Percentiles rank a stretch among this genome's conserved stretches.
Evolutionary conservation across 805 yeast genomes (phyloP).

Genomic region (Isabelozyma heimii): DNA sequence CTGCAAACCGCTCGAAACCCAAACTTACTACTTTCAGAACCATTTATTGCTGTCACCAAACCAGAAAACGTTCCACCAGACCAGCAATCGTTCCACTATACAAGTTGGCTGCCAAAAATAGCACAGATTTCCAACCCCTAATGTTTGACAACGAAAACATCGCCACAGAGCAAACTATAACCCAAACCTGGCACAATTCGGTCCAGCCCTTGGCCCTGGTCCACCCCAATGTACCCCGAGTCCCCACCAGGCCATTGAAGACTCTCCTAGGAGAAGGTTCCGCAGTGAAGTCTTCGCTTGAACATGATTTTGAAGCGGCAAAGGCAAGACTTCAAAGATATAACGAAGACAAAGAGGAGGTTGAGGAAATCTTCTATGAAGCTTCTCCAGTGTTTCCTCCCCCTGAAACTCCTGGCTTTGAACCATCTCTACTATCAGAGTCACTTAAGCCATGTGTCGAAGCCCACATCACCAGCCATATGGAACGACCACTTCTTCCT

Average conservation of each 20-base stretch:
- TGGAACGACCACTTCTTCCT: conserved; percentile 10
- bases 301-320: neutral
- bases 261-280: neutral
- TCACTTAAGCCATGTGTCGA: conserved; percentile 5
- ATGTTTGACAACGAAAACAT: neutral
- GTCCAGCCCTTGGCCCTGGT: neutral
- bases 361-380: conserved; percentile 10
- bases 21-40: no score
- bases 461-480: conserved; percentile 7
- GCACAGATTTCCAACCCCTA: neutral
- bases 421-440: conserved; percentile 8
- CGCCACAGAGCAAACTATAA: neutral
- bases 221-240: neutral
- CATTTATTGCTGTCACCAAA: no score
- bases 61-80: no score
- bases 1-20: neutral
- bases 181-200: neutral
- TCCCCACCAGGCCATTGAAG: neutral
- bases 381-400: conserved; percentile 11
- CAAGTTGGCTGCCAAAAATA: neutral
- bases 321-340: neutral
- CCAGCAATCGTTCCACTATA: no score
- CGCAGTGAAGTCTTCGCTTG: neutral
- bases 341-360: neutral
- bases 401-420: conserved; percentile 3